Percentiles rank a stretch among this genome's conserved stretches.
Evolutionary conservation across 805 yeast genomes (phyloP).

Genomic region (Saitoella complicata): DNA sequence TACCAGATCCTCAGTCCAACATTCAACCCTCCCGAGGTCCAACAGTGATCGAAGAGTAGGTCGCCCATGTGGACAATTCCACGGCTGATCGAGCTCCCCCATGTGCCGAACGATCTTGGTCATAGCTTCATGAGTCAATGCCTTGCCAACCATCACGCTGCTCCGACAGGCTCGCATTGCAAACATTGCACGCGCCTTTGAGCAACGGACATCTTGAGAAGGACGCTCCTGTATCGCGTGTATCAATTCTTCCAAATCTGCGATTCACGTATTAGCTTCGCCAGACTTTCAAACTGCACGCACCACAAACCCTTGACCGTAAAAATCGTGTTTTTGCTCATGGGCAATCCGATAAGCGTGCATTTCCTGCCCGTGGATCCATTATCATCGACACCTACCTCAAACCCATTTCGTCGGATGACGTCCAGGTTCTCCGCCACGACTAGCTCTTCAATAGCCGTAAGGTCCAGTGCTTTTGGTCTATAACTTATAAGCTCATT

Average conservation of each 20-base stretch:
- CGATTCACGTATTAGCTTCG: not conserved
- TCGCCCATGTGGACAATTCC: slow-evolving; percentile 92
- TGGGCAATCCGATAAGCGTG: slow-evolving; percentile 47
- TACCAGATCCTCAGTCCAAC: slow-evolving; percentile 7
- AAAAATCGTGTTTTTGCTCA: slow-evolving; percentile 53
- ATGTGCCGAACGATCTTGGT: slow-evolving; percentile 46
- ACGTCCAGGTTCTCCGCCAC: slow-evolving; percentile 43
- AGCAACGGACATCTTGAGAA: slow-evolving; percentile 38
- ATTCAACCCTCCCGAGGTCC: slow-evolving; percentile 24
- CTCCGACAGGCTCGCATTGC: slow-evolving; percentile 93
- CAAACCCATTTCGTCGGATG: slow-evolving; percentile 67
- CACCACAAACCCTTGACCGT: slow-evolving; percentile 25
- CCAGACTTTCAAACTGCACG: not conserved
- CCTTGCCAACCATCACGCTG: slow-evolving; percentile 85
- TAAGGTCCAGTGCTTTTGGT: slow-evolving; percentile 43
- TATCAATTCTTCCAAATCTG: slow-evolving; percentile 63
- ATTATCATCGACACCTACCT: slow-evolving; percentile 33
- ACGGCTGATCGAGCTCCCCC: slow-evolving; percentile 68
- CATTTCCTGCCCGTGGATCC: slow-evolving; percentile 42
- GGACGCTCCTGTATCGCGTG: slow-evolving; percentile 45
- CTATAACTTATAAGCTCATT: slow-evolving; percentile 2
- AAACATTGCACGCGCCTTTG: slow-evolving; percentile 66
- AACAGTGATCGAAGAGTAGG: slow-evolving; percentile 89
- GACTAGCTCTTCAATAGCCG: slow-evolving; percentile 60
- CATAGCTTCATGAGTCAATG: slow-evolving; percentile 48